phyloP scores from a whole-genome alignment of 2,329 filamentous ascomycete genomes.

The Hypomyces perniciosus region DNA sequence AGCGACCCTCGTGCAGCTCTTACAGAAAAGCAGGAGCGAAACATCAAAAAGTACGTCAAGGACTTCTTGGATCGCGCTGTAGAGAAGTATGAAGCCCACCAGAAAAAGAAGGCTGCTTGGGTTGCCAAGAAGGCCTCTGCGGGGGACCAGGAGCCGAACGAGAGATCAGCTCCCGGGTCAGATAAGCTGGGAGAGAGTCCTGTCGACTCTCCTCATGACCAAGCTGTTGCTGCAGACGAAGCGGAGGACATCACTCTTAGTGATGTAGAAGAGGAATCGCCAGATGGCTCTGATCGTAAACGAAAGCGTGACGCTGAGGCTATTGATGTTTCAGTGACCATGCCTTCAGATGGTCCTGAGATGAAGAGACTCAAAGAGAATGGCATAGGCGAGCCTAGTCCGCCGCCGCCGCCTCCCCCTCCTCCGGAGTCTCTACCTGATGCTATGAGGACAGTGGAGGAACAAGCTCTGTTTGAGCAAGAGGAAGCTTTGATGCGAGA shows the following conservation, averaged over 20 bases:
- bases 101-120: conserved; percentile 54
- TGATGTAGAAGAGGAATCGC: conserved; percentile 40
- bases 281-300: conserved; percentile 51
- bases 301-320: conserved; percentile 51
- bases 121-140: conserved; percentile 22
- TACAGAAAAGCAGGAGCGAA: conserved; percentile 69
- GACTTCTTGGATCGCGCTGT: conserved; percentile 85
- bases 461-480: conserved; percentile 42
- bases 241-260: conserved; percentile 33
- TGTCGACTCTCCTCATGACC: conserved; percentile 3
- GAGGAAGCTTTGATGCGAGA: conserved; percentile 45
- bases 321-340: conserved; percentile 37
- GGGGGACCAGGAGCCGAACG: conserved; percentile 9
- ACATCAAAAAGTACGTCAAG: conserved; percentile 76
- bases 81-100: conserved; percentile 62
- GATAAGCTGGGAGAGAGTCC: conserved; percentile 15
- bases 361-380: conserved; percentile 48
- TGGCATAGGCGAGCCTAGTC: conserved; percentile 31
- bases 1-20: conserved; percentile 67
- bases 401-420: conserved; percentile 45
- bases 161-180: conserved; percentile 3
- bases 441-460: conserved; percentile 35
- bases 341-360: conserved; percentile 51
- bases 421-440: conserved; percentile 35
- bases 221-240: conserved; percentile 18